Conservation (phyloP, 352 stramenopile genomes). For the Discostella stelligera region DNA sequence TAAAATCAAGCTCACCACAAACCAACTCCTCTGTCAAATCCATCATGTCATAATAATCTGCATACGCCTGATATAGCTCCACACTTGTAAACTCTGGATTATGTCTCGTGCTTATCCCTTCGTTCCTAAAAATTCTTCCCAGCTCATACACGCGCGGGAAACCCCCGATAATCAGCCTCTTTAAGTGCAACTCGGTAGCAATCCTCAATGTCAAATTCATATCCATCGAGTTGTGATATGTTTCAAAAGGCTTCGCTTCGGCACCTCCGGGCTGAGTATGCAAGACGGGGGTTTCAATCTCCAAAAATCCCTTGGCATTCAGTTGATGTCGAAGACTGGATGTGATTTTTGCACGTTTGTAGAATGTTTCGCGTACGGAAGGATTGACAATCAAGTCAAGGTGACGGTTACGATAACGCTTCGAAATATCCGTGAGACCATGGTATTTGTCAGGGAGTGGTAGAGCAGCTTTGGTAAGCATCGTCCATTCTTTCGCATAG, state of each 20-base stretch:
- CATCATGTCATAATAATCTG: constrained; percentile 98
- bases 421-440: constrained; percentile 84
- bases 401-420: constrained; percentile 90
- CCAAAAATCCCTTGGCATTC: constrained; percentile 92
- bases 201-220: constrained; percentile 96
- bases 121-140: constrained; percentile 98
- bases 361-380: constrained; percentile 90
- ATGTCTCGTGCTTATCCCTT: constrained; percentile 96
- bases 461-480: constrained; percentile 86
- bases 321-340: constrained; percentile 91
- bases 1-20: constrained; percentile 66
- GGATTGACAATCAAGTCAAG: constrained; percentile 97
- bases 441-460: constrained; percentile 87
- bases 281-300: constrained; percentile 98
- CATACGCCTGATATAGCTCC: constrained; percentile 98
- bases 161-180: constrained; percentile 96
- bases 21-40: constrained; percentile 92
- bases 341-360: constrained; percentile 91
- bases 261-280: constrained; percentile 93
- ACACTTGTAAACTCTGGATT: constrained; percentile 99
- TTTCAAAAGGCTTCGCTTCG: constrained; percentile 97
- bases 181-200: constrained; percentile 96
- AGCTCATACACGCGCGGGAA: constrained; percentile 98
- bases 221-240: constrained; percentile 94
- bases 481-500: constrained; percentile 84